A percentile compares a stretch with the other conserved stretches of the same genome.
Evolutionary conservation across 164 flowering plant species (phyloP).

Genomic region (Stephania cephalantha): DNA sequence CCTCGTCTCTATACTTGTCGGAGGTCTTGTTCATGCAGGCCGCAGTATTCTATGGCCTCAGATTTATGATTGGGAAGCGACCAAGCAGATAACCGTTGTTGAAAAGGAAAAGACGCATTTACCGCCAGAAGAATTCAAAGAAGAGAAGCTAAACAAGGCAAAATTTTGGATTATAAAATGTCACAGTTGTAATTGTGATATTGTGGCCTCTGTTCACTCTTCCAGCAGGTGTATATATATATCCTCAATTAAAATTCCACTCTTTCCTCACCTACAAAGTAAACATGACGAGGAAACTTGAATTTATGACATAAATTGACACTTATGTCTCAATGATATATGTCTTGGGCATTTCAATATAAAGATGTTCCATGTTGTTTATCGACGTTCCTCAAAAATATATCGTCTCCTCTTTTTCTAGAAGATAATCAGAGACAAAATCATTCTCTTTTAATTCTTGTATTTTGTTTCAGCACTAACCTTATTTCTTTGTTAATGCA

Average conservation of each 20-base stretch:
- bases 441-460: neutral
- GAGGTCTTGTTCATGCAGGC: conserved; percentile 70
- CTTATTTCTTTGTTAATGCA: conserved; percentile 23
- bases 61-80: conserved; percentile 80
- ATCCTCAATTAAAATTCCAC: neutral
- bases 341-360: too few relatives aligned
- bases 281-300: too few relatives aligned
- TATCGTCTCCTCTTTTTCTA: too few relatives aligned
- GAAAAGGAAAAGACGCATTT: conserved; percentile 63
- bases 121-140: conserved; percentile 62
- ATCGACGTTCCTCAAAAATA: too few relatives aligned
- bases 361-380: too few relatives aligned
- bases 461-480: neutral
- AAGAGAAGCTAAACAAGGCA: conserved; percentile 55
- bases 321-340: too few relatives aligned
- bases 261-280: neutral
- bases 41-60: conserved; percentile 73
- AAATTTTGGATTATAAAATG: conserved; percentile 87
- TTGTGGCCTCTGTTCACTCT: conserved; percentile 84
- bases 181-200: conserved; percentile 65
- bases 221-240: conserved; percentile 69
- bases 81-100: conserved; percentile 71
- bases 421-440: neutral
- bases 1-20: conserved; percentile 73
- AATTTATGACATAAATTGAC: too few relatives aligned